Base-by-base conservation (phyloP, 371 early-diverging fungal genomes). In the Blakeslea trispora region DNA sequence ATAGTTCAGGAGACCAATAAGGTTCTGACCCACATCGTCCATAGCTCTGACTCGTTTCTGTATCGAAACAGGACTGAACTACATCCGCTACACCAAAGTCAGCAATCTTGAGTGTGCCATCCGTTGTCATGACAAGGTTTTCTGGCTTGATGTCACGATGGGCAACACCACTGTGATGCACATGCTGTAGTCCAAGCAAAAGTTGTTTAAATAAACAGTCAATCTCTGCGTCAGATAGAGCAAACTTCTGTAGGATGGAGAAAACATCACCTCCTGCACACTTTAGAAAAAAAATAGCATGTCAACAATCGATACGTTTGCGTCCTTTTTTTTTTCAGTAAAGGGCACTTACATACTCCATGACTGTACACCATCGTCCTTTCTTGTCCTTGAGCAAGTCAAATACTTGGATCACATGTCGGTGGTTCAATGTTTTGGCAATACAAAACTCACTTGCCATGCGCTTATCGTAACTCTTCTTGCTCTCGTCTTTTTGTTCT, bases 31-130 rank as follows among this genome's bases (percentile, higher is more conserved):
- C 95, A 61, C 91, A 91, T 41, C 87, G 71, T 4, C 94, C 94
- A 45, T 73, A 69, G 24, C 87, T 91, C 35, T 72, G 61, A 63
- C 85, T 86, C 18, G 82, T 57, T 15, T 65, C 63, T 28, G 68
- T 69, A 61, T 92, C 90, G 77, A 91, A 93, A 42, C 86, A 83
- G n/a, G 84, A 87, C 53, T 90, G 80, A 70, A 95, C 93, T 2
- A 97, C 94, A 50, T 92, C 92, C 1, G 95, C 90, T 4, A 95
- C 94, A 11, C 97, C 96, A 83, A 97, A 99, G 74, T 99, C 97
- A 5, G 95, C 92, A 61, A 97, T 95, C 75, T 99, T 99, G 42
- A 98, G 66, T 18, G 84, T 81, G 34, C 89, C 85, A 9, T 76
- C 72, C 2, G 69, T 74, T 57, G 94, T 93, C 59, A 98, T 67